phyloP scores from a whole-genome alignment of 2,329 filamentous ascomycete species.

The Zelopaecilomyces penicillatus region DNA sequence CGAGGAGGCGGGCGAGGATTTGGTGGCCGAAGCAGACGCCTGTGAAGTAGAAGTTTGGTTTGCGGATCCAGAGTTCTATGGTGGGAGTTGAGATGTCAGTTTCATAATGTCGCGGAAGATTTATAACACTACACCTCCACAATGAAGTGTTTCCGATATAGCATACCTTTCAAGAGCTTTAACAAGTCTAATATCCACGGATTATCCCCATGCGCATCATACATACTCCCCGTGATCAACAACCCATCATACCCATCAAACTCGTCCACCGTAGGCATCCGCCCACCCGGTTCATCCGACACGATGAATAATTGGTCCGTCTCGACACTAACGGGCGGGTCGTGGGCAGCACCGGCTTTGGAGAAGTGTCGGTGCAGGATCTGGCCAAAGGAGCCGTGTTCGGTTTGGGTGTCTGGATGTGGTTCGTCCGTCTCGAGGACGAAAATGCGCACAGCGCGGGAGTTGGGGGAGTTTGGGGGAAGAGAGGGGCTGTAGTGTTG shows the following conservation, averaged over 20 bases:
- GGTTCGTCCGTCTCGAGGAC: conserved; percentile 52
- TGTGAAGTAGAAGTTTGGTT: conserved; percentile 50
- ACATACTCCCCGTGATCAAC: conserved; percentile 62
- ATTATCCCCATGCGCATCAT: conserved; percentile 61
- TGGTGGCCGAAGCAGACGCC: conserved; percentile 81
- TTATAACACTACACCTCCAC: not conserved
- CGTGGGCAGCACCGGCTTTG: conserved; percentile 41
- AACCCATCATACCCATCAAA: conserved; percentile 61
- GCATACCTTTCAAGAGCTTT: conserved; percentile 39
- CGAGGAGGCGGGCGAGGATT: conserved; percentile 63
- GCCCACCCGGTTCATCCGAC: conserved; percentile 33
- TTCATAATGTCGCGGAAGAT: too few relatives aligned
- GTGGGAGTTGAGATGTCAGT: not conserved
- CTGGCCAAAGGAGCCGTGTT: conserved; percentile 45
- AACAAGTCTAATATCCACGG: conserved; percentile 68
- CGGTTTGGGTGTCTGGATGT: conserved; percentile 40
- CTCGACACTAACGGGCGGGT: conserved; percentile 45
- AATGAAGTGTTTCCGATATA: not conserved
- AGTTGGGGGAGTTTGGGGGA: not conserved
- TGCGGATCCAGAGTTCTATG: conserved; percentile 39
- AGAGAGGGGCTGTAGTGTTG: too few relatives aligned
- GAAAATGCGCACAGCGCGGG: conserved; percentile 30
- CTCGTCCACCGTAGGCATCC: conserved; percentile 38
- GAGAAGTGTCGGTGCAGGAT: conserved; percentile 44
- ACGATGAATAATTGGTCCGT: conserved; percentile 48